Percentiles rank a stretch among this genome's conserved stretches.
These are phyloP conservation scores for Mycena maculata DNA, from an alignment of 768 basidiomycete species.

Conservation along the genomic window DNA sequence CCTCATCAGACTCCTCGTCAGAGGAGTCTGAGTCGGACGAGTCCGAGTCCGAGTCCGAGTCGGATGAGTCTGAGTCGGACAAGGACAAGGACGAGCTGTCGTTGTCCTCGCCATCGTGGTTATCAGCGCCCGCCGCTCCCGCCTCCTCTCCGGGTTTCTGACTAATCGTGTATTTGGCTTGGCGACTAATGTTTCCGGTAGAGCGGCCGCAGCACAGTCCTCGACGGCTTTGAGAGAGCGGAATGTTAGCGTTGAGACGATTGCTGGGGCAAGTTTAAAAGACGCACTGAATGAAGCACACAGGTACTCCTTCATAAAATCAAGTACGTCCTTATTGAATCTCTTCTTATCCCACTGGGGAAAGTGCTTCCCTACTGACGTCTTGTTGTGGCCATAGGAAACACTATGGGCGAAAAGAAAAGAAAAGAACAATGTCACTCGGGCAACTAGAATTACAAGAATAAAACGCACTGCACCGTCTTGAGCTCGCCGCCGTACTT, in stretches of 20 bases:
- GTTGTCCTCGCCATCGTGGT: too few species aligned
- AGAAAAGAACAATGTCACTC: too few species aligned
- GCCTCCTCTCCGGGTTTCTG: too few species aligned
- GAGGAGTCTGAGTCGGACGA: not conserved
- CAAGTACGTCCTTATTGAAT: not conserved
- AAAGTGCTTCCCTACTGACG: not conserved
- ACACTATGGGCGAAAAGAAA: not conserved
- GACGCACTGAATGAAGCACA: not conserved
- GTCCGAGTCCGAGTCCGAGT: not conserved
- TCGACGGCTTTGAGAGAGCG: not conserved
- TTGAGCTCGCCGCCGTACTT: slow-evolving; percentile 5
- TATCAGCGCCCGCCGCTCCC: too few species aligned
- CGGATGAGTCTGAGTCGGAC: not conserved
- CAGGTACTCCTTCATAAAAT: not conserved
- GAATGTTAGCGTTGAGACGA: not conserved
- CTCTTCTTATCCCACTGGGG: not conserved
- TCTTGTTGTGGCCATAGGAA: not conserved
- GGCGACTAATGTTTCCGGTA: not conserved
- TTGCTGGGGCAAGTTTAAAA: too few species aligned
- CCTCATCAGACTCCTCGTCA: not conserved
- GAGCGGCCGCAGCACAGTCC: not conserved
- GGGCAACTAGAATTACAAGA: too few species aligned
- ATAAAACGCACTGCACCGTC: slow-evolving; percentile 17
- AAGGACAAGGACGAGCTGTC: not conserved
- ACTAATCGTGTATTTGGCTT: not conserved